A percentile compares a stretch with the other conserved stretches of the same genome.
Evolutionary conservation across 441 rosid genomes (phyloP).

Genomic region (Daphne laureola): DNA sequence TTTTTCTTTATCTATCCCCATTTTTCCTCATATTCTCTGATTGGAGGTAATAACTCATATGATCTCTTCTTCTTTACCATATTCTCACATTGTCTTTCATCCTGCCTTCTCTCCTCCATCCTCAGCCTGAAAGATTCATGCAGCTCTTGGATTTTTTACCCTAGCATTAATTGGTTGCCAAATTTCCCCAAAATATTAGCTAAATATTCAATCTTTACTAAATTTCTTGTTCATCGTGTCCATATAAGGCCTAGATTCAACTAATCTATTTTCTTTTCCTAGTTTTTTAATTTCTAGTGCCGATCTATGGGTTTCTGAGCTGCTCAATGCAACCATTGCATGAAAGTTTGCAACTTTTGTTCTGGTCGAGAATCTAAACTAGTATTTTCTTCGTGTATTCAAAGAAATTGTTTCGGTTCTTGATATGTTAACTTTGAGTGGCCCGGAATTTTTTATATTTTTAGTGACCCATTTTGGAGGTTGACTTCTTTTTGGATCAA

Average conservation of each 20-base stretch:
- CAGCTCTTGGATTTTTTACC: constrained; percentile 3
- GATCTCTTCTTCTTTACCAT: no score
- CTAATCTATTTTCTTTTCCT: constrained; percentile 4
- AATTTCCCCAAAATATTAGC: constrained; percentile 2
- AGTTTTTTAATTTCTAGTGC: constrained; percentile 1
- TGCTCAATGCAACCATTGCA: constrained; percentile 14
- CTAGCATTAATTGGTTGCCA: constrained; percentile 9
- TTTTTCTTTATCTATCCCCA: no score
- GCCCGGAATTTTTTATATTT: constrained; percentile 6
- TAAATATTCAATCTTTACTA: not conserved
- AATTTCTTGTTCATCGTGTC: not conserved
- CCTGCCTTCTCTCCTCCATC: no score
- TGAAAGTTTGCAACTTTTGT: constrained; percentile 18
- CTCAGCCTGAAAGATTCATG: not conserved
- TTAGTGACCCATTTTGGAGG: constrained; percentile 4
- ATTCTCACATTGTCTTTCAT: no score
- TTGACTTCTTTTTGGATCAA: constrained; percentile 10
- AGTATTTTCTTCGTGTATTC: no score
- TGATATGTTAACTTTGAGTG: not conserved
- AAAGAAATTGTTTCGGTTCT: not conserved
- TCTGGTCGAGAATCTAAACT: constrained; percentile 8
- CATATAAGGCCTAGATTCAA: constrained; percentile 9
- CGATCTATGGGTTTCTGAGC: constrained; percentile 18
- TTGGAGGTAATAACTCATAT: no score
- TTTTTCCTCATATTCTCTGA: no score